Conservation (phyloP, 2,329 filamentous ascomycete genomes). For the Phaeophleospora eucalypticola region DNA sequence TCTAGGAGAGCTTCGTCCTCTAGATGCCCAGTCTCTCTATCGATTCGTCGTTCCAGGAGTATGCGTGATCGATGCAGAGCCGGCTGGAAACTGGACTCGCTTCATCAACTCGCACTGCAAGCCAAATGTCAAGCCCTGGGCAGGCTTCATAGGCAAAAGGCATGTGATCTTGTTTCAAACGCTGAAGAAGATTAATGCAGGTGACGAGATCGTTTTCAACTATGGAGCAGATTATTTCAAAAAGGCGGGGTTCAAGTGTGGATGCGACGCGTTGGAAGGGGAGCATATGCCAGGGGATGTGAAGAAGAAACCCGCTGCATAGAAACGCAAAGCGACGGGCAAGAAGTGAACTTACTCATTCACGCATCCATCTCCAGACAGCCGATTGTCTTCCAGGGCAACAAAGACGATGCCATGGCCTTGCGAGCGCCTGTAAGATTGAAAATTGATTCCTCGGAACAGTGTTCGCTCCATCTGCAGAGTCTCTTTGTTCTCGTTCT, state of each 20-base stretch:
- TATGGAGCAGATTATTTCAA: neutral
- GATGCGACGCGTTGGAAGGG: neutral
- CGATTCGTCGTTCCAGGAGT: neutral
- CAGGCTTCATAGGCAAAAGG: neutral
- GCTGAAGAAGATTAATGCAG: neutral
- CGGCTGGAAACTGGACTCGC: neutral
- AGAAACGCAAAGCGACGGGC: too few species aligned
- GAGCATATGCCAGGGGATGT: neutral
- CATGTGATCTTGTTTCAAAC: conserved; percentile 1
- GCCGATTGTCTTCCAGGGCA: too few species aligned
- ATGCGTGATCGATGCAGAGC: neutral
- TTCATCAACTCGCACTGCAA: conserved; percentile 1
- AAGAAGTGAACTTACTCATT: too few species aligned
- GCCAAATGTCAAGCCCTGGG: conserved; percentile 1
- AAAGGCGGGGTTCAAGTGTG: neutral
- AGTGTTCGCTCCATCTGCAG: too few species aligned
- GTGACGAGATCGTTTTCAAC: neutral
- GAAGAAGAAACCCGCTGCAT: neutral
- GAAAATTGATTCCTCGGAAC: too few species aligned
- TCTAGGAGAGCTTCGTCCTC: conserved; percentile 1
- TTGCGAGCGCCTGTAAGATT: too few species aligned
- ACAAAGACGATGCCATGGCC: too few species aligned
- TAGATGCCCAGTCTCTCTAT: neutral
- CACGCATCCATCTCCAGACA: too few species aligned
- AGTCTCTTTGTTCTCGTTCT: too few species aligned